Evolutionary conservation across 1,284 basidiomycete genomes (phyloP).

Genomic region (Meira miltonrushii): DNA sequence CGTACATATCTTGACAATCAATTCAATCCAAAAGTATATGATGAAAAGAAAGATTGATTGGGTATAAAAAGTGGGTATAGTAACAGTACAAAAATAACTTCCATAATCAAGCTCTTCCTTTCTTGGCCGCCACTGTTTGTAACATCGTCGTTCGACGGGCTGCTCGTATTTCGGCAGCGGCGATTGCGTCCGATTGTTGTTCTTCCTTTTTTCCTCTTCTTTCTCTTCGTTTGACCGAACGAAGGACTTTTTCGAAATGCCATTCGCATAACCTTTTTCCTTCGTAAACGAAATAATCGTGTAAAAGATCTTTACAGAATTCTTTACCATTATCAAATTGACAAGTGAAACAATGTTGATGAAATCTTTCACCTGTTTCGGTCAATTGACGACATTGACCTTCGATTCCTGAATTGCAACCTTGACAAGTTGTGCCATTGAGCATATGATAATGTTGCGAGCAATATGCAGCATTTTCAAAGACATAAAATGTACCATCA

Average conservation of each 20-base stretch:
- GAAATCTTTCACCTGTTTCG: conserved; percentile 35
- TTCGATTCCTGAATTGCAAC: conserved; percentile 35
- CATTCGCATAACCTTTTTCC: conserved; percentile 33
- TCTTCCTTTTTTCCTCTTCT: background rate
- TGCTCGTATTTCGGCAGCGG: conserved; percentile 21
- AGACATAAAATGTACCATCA: conserved; percentile 39
- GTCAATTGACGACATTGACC: conserved; percentile 36
- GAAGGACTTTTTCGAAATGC: conserved; percentile 24
- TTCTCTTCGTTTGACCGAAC: no score
- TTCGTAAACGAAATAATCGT: conserved; percentile 21
- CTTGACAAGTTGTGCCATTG: conserved; percentile 36
- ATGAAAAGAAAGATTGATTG: no score
- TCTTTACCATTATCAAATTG: conserved; percentile 21
- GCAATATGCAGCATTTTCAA: conserved; percentile 39
- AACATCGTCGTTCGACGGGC: conserved; percentile 34
- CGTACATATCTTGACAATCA: no score
- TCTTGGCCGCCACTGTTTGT: conserved; percentile 13
- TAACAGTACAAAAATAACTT: no score
- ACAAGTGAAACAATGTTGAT: conserved; percentile 34
- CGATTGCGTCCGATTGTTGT: conserved; percentile 21
- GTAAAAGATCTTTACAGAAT: conserved; percentile 19
- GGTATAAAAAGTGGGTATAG: no score
- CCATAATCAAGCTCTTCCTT: conserved; percentile 4
- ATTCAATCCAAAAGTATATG: no score
- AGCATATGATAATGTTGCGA: conserved; percentile 29